Percentiles rank a stretch among this genome's conserved stretches.
These are phyloP conservation scores for Coniophora puteana DNA, from an alignment of 1,284 basidiomycete genomes.

Conservation along the genomic window DNA sequence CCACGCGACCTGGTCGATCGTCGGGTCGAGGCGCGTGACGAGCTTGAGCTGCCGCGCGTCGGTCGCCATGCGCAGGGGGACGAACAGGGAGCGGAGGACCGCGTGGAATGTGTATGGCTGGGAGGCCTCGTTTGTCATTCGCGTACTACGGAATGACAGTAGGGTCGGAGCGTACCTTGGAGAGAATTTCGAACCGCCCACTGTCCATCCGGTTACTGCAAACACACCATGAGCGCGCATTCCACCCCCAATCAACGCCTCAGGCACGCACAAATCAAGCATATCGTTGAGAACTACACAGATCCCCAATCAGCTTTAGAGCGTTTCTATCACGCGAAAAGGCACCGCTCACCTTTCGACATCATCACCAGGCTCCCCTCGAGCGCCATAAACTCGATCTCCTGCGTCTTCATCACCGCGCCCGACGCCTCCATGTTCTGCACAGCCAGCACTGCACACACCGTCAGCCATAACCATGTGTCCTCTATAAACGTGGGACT, in stretches of 20 bases:
- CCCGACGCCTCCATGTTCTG: conserved; percentile 84
- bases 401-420: conserved; percentile 59
- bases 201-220: conserved; percentile 68
- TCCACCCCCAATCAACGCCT: conserved; percentile 4
- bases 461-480: conserved; percentile 1
- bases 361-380: conserved; percentile 86
- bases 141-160: conserved; percentile 3
- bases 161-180: conserved; percentile 45
- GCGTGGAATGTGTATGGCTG: conserved; percentile 83
- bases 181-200: conserved; percentile 71
- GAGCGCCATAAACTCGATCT: conserved; percentile 78
- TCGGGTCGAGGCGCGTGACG: conserved; percentile 65
- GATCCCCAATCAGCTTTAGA: conserved; percentile 7
- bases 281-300: conserved; percentile 80
- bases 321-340: no score
- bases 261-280: conserved; percentile 64
- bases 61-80: conserved; percentile 73
- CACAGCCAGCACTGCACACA: conserved; percentile 65
- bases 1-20: conserved; percentile 66
- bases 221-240: no score
- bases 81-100: conserved; percentile 76
- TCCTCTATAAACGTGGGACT: conserved; percentile 23
- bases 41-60: conserved; percentile 69
- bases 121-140: no score
- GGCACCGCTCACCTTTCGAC: conserved; percentile 60